Conservation (phyloP, 2,329 filamentous ascomycete species). For the Rutstroemia sp. region DNA sequence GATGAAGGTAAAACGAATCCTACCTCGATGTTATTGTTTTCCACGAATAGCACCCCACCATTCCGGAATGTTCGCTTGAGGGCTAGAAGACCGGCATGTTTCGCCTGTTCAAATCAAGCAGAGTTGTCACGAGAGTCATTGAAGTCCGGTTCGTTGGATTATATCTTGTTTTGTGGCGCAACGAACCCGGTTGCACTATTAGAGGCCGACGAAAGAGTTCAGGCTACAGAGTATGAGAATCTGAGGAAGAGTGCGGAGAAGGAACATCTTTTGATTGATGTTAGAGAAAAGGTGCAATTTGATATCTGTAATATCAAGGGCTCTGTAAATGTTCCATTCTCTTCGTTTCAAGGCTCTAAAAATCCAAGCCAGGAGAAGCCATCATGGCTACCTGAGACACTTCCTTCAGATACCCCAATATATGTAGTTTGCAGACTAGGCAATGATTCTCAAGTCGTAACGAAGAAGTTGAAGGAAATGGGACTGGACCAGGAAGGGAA, state of each 20-base stretch:
- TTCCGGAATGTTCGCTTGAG: slow-evolving; percentile 75
- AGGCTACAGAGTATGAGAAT: slow-evolving; percentile 48
- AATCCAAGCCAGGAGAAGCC: slow-evolving; percentile 11
- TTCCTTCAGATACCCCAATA: slow-evolving; percentile 45
- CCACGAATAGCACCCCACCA: slow-evolving; percentile 41
- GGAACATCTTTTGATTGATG: slow-evolving; percentile 64
- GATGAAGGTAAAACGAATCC: slow-evolving; percentile 19
- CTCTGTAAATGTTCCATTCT: slow-evolving; percentile 69
- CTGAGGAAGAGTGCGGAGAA: slow-evolving; percentile 17
- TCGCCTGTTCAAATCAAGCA: slow-evolving; percentile 62
- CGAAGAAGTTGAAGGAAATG: slow-evolving; percentile 54
- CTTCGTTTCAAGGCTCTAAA: slow-evolving; percentile 34
- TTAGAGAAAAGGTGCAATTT: slow-evolving; percentile 78
- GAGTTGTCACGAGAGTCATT: slow-evolving; percentile 58
- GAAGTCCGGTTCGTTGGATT: slow-evolving; percentile 63
- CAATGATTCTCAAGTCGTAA: slow-evolving; percentile 70
- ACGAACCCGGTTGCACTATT: slow-evolving; percentile 48
- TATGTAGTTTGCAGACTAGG: slow-evolving; percentile 69
- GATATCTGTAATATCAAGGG: slow-evolving; percentile 70
- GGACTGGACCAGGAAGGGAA: slow-evolving; percentile 40
- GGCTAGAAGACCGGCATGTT: slow-evolving; percentile 60
- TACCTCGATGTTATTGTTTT: slow-evolving; percentile 39
- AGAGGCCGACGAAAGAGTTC: slow-evolving; percentile 57
- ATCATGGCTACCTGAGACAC: slow-evolving; percentile 34
- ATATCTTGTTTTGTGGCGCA: slow-evolving; percentile 77